phyloP scores from a whole-genome alignment of 192 early-diverging fungal genomes.

The Rhizophagus prolifer region DNA sequence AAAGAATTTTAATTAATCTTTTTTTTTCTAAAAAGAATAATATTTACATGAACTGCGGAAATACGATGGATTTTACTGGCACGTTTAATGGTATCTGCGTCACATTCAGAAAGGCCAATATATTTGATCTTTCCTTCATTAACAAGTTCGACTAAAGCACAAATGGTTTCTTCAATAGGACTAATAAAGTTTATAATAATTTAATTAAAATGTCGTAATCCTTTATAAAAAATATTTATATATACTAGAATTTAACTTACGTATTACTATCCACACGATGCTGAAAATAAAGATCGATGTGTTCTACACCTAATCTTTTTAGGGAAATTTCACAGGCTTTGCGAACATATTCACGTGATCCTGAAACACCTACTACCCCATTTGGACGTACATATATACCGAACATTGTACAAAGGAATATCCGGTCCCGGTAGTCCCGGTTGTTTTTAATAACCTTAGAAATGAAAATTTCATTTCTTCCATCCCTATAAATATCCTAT shows the following conservation, averaged over 20 bases:
- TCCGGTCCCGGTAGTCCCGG: slow-evolving; percentile 47
- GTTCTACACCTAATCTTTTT: slow-evolving; percentile 35
- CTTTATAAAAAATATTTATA: background rate
- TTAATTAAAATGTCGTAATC: background rate
- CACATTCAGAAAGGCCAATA: slow-evolving; percentile 56
- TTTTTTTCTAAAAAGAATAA: slow-evolving; percentile 19
- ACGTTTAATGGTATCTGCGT: slow-evolving; percentile 57
- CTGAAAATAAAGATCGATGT: slow-evolving; percentile 41
- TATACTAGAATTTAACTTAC: slow-evolving; percentile 17
- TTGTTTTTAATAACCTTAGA: slow-evolving; percentile 47
- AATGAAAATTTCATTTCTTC: slow-evolving; percentile 56
- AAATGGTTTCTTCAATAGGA: slow-evolving; percentile 41
- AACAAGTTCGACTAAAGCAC: slow-evolving; percentile 42
- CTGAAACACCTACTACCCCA: slow-evolving; percentile 25
- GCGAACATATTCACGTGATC: slow-evolving; percentile 51
- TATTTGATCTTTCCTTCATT: slow-evolving; percentile 43
- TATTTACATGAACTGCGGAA: slow-evolving; percentile 48
- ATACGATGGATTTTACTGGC: slow-evolving; percentile 73
- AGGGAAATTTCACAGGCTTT: slow-evolving; percentile 28
- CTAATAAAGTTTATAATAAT: background rate
- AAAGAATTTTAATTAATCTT: too few relatives aligned
- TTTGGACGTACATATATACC: slow-evolving; percentile 31
- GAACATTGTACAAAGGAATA: slow-evolving; percentile 68
- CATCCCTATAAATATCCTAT: slow-evolving; percentile 56
- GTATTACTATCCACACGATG: slow-evolving; percentile 39